A percentile compares a stretch with the other conserved stretches of the same genome.
These are phyloP conservation scores for Candida schatavii DNA, from an alignment of 805 yeast genomes.

Conservation along the genomic window DNA sequence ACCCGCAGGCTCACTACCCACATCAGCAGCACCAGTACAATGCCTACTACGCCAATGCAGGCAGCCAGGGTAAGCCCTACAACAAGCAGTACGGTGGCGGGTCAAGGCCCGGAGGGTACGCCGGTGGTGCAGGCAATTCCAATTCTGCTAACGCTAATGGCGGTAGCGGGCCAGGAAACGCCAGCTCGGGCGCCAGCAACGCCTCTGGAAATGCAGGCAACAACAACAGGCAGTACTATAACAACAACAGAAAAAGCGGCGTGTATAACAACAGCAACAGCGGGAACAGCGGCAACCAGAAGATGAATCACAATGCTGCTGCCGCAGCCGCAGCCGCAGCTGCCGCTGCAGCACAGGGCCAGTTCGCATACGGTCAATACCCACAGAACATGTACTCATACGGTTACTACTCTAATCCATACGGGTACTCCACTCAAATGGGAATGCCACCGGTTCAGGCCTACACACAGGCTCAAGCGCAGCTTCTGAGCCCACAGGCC, in stretches of 20 bases:
- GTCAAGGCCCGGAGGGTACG: no score
- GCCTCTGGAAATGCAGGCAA: conserved; percentile 6
- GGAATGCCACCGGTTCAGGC: conserved; percentile 14
- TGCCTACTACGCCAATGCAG: conserved; percentile 5
- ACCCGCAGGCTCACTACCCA: conserved; percentile 4
- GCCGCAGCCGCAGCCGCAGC: no score
- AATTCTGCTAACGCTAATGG: conserved; percentile 3
- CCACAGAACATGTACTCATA: conserved; percentile 25
- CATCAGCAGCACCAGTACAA: conserved; percentile 5
- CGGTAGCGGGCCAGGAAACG: conserved; percentile 7
- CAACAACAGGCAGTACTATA: not conserved
- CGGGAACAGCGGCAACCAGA: conserved; percentile 14
- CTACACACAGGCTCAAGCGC: conserved; percentile 9
- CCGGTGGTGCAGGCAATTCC: not conserved
- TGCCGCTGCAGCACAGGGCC: no score
- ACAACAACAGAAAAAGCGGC: conserved; percentile 12
- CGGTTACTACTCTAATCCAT: conserved; percentile 25
- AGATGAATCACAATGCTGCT: conserved; percentile 16
- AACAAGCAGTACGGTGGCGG: conserved; percentile 5
- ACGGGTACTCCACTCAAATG: conserved; percentile 17
- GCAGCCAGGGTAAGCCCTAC: conserved; percentile 4
- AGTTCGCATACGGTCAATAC: conserved; percentile 20
- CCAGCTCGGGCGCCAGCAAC: conserved; percentile 4
- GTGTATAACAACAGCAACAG: conserved; percentile 11
- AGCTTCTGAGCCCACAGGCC: conserved; percentile 11